Conservation (phyloP, 2,329 filamentous ascomycete species). For the Metarhizium sp. region DNA sequence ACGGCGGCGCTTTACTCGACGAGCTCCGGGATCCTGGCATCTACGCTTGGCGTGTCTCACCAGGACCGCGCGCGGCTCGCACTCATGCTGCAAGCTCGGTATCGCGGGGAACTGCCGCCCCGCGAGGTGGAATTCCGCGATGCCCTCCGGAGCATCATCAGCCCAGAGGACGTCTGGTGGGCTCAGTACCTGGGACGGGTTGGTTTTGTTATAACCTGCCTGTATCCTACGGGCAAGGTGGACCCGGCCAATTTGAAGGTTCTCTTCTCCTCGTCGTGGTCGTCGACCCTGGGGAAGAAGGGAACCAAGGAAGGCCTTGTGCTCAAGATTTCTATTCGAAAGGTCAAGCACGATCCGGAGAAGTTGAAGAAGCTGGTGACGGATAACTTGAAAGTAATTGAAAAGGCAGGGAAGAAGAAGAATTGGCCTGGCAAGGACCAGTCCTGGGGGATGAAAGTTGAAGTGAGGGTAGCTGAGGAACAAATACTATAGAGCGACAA, state of each 20-base stretch:
- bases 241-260: conserved; percentile 27
- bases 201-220: conserved; percentile 43
- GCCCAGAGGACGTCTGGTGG: conserved; percentile 53
- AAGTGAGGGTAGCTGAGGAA: conserved; percentile 23
- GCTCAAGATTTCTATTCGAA: conserved; percentile 32
- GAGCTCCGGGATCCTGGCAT: conserved; percentile 52
- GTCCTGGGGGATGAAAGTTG: conserved; percentile 29
- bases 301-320: conserved; percentile 30
- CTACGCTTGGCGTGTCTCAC: conserved; percentile 53
- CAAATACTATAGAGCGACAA: conserved; percentile 12
- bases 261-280: conserved; percentile 30
- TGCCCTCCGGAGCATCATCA: conserved; percentile 43
- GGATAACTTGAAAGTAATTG: conserved; percentile 30
- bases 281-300: conserved; percentile 28
- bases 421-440: conserved; percentile 32
- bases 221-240: conserved; percentile 52
- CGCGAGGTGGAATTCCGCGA: conserved; percentile 45
- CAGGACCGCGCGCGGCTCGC: conserved; percentile 50
- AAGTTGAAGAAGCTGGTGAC: conserved; percentile 30
- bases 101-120: conserved; percentile 51
- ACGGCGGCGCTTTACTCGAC: conserved; percentile 53
- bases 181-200: conserved; percentile 53
- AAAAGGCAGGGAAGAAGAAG: conserved; percentile 52
- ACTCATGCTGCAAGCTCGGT: conserved; percentile 54
- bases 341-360: conserved; percentile 24